phyloP scores from a whole-genome alignment of 805 yeast genomes.

The Starmerella davenportii region DNA sequence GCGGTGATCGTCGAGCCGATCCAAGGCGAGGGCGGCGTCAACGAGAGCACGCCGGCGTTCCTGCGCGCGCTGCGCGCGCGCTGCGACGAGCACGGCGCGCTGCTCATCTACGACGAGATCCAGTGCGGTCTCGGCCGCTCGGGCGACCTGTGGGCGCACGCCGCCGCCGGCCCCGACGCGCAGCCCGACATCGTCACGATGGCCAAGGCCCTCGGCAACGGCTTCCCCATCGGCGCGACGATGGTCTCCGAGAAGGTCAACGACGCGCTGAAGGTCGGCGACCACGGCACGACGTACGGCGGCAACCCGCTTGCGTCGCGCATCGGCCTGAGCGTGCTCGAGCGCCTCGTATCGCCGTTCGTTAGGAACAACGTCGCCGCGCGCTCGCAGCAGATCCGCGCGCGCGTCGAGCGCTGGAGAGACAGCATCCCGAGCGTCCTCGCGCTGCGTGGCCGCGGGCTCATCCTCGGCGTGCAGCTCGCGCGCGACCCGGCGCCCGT shows the following conservation, averaged over 20 bases:
- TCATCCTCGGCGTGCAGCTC: constrained; percentile 71
- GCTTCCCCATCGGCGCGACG: constrained; percentile 90
- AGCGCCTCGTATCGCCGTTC: constrained; percentile 39
- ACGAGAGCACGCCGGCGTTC: constrained; percentile 46
- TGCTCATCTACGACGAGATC: constrained; percentile 83
- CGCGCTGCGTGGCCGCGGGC: constrained; percentile 74
- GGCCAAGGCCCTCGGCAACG: constrained; percentile 95
- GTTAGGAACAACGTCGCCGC: constrained; percentile 43
- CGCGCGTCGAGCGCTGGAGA: constrained; percentile 23
- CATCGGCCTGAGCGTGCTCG: constrained; percentile 60
- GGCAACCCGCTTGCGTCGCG: constrained; percentile 88
- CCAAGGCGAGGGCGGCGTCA: constrained; percentile 96
- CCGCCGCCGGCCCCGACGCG: constrained; percentile 51
- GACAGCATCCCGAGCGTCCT: constrained; percentile 29
- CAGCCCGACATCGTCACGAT: constrained; percentile 88
- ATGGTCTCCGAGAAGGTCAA: constrained; percentile 71
- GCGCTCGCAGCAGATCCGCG: constrained; percentile 40
- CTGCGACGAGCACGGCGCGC: constrained; percentile 50
- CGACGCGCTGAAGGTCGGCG: constrained; percentile 60
- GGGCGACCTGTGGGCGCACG: constrained; percentile 87
- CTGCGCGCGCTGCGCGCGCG: constrained; percentile 45
- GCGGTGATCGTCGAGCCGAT: constrained; percentile 93
- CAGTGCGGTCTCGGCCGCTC: constrained; percentile 93
- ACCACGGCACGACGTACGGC: constrained; percentile 95
- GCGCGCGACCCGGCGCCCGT: constrained; percentile 41